A percentile compares a stretch with the other conserved stretches of the same genome.
Conservation (phyloP, 2,329 filamentous ascomycete genomes). For the Tolypocladium tundrense region DNA sequence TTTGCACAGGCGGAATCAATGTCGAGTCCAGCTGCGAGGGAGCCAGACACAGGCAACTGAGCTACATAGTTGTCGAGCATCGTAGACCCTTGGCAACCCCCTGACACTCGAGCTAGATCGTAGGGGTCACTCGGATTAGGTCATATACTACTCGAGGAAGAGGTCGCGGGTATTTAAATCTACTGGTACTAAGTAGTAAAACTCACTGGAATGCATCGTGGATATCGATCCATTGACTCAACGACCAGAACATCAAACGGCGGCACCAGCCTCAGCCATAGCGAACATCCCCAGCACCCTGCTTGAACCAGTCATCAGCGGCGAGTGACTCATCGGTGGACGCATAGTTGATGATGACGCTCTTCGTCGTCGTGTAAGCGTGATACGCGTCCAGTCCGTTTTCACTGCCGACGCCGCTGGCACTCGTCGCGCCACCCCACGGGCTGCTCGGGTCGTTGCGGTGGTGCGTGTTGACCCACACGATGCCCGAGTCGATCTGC, state of each 20-base stretch:
- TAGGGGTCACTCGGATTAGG: too few relatives aligned
- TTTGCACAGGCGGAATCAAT: not conserved
- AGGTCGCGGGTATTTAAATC: too few relatives aligned
- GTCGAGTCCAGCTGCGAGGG: not conserved
- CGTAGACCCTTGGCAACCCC: too few relatives aligned
- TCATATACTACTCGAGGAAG: too few relatives aligned
- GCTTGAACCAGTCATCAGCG: slow-evolving; percentile 59
- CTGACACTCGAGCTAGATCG: not conserved
- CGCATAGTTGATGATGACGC: slow-evolving; percentile 61
- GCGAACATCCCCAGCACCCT: slow-evolving; percentile 39
- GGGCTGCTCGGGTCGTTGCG: slow-evolving; percentile 63
- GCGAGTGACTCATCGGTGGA: slow-evolving; percentile 38
- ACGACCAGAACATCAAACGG: not conserved
- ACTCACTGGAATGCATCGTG: not conserved
- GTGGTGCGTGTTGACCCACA: slow-evolving; percentile 54
- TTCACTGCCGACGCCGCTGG: slow-evolving; percentile 61
- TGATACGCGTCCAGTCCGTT: slow-evolving; percentile 57
- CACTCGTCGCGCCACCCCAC: slow-evolving; percentile 54
- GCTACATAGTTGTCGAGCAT: not conserved
- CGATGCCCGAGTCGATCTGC: slow-evolving; percentile 54
- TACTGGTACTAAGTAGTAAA: too few relatives aligned
- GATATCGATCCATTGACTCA: not conserved
- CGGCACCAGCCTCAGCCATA: slow-evolving; percentile 13
- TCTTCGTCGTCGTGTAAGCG: slow-evolving; percentile 51
- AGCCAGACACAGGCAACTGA: not conserved